Evolutionary conservation across 2,329 filamentous ascomycete genomes (phyloP).

Genomic region (Talaromyces sp.): DNA sequence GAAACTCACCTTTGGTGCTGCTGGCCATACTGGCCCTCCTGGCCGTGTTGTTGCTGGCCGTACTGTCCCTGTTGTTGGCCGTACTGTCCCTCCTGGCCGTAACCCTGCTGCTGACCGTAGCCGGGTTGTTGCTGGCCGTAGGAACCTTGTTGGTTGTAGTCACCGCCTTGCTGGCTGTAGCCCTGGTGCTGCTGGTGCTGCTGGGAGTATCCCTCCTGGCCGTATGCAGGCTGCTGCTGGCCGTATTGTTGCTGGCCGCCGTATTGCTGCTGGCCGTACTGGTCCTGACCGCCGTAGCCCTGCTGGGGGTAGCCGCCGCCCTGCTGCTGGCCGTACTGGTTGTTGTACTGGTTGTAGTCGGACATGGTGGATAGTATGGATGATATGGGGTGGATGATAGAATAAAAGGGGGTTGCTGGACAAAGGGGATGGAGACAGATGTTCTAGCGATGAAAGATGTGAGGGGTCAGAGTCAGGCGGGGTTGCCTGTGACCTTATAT

Average conservation of each 20-base stretch:
- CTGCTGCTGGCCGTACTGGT: constrained; percentile 18
- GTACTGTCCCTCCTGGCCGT: constrained; percentile 23
- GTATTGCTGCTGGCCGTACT: constrained; percentile 23
- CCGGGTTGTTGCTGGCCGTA: constrained; percentile 25
- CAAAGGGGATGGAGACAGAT: neutral
- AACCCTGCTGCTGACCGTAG: neutral
- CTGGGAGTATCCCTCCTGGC: constrained; percentile 22
- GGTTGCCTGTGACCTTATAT: constrained; percentile 6
- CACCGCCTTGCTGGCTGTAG: constrained; percentile 16
- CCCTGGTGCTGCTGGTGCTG: neutral
- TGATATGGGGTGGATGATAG: neutral
- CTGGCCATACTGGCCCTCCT: constrained; percentile 13
- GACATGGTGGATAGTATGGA: constrained; percentile 7
- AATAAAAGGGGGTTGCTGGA: neutral
- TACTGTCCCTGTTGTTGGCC: neutral
- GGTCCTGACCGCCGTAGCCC: constrained; percentile 10
- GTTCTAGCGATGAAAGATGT: neutral
- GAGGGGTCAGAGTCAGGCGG: constrained; percentile 3
- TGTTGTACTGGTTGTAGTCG: constrained; percentile 20
- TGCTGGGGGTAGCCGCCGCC: constrained; percentile 12
- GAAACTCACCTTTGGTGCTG: constrained; percentile 8
- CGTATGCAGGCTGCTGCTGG: neutral
- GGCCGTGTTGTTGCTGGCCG: constrained; percentile 20
- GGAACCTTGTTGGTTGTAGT: constrained; percentile 5
- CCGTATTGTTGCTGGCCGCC: constrained; percentile 11